Percentiles rank a stretch among this genome's conserved stretches.
These are phyloP conservation scores for Adansonia gregorii DNA, from an alignment of 441 rosid genomes.

Conservation along the genomic window DNA sequence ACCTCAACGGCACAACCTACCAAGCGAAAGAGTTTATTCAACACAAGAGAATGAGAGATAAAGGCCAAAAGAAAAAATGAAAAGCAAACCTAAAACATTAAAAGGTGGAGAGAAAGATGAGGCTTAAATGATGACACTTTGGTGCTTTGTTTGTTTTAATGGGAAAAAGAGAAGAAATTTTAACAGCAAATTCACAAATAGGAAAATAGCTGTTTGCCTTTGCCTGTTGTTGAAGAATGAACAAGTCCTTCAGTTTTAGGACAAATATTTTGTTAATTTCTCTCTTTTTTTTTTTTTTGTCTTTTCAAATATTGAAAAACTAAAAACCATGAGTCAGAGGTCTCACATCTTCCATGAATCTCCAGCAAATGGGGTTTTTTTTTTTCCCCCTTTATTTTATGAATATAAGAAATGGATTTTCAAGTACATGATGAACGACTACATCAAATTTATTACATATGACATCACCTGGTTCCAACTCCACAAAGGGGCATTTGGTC, in stretches of 20 bases:
- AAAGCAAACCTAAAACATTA: conserved; percentile 50
- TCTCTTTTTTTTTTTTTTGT: neutral
- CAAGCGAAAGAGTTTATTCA: conserved; percentile 51
- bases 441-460: neutral
- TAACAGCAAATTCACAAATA: conserved; percentile 34
- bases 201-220: conserved; percentile 27
- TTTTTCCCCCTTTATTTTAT: neutral
- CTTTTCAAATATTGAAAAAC: neutral
- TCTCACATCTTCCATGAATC: neutral
- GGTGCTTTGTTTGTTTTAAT: conserved; percentile 35
- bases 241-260: neutral
- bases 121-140: conserved; percentile 38
- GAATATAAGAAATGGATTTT: neutral
- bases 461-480: conserved; percentile 9
- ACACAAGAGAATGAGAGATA: conserved; percentile 22
- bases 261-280: conserved; percentile 1
- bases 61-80: conserved; percentile 13
- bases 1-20: conserved; percentile 62
- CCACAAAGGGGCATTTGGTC: conserved; percentile 32
- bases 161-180: conserved; percentile 31
- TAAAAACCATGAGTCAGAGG: neutral
- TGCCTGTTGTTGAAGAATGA: conserved; percentile 18
- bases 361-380: neutral
- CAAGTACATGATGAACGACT: neutral
- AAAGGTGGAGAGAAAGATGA: conserved; percentile 26